These are phyloP conservation scores for Setaria italica DNA, from an alignment of 202 grass and related monocot genomes.

Conservation along the genomic window DNA sequence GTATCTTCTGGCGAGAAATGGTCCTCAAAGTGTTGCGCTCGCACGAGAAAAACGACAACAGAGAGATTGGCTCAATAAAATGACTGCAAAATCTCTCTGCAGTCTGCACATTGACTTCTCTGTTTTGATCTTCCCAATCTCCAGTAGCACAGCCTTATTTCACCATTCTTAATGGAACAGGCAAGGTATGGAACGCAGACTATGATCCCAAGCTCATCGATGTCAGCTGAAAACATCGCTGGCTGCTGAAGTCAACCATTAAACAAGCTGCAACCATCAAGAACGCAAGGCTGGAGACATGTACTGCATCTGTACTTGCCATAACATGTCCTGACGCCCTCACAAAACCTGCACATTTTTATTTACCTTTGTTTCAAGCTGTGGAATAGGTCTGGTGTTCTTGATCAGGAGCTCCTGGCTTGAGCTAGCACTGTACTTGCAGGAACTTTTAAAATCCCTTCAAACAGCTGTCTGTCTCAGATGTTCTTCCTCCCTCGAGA, in stretches of 20 bases:
- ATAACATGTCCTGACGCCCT: conserved; percentile 40
- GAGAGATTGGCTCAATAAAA: conserved; percentile 29
- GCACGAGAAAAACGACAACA: conserved; percentile 45
- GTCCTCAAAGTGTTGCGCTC: background rate
- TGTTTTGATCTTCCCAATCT: conserved; percentile 27
- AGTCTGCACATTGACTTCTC: conserved; percentile 9
- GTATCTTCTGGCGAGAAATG: background rate
- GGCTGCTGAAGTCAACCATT: conserved; percentile 43
- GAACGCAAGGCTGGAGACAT: conserved; percentile 26
- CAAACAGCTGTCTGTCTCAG: conserved; percentile 40
- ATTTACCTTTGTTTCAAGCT: conserved; percentile 10
- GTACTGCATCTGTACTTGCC: conserved; percentile 26
- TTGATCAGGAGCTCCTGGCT: conserved; percentile 33
- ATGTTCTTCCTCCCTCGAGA: conserved; percentile 44
- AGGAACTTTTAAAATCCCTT: conserved; percentile 40
- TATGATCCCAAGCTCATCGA: conserved; percentile 26
- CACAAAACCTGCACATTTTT: background rate
- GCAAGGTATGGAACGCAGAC: background rate
- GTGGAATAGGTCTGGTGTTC: conserved; percentile 13
- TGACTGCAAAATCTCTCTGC: conserved; percentile 7
- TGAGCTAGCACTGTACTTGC: conserved; percentile 44
- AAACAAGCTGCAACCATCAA: conserved; percentile 35
- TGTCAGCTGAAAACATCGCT: conserved; percentile 19
- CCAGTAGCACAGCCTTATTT: background rate
- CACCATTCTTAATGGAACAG: background rate